Percentiles rank a stretch among this genome's conserved stretches.
Evolutionary conservation across 2,329 filamentous ascomycete genomes (phyloP).

Genomic region (Fusarium continuum): DNA sequence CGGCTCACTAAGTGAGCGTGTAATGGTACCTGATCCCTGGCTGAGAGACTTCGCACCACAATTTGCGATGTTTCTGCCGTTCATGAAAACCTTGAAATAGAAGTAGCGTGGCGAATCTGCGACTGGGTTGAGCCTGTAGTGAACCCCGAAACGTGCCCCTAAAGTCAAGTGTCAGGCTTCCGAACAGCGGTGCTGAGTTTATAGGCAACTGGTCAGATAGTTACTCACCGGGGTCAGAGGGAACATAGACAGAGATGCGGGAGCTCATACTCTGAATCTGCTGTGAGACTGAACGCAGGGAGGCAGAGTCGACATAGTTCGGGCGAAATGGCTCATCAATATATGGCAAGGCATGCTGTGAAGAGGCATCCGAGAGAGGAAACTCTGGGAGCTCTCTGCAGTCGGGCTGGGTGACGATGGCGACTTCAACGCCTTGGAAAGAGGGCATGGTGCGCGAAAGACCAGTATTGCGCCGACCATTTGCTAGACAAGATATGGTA

Average conservation of each 20-base stretch:
- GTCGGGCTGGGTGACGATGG: slow-evolving; percentile 51
- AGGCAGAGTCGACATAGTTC: slow-evolving; percentile 11
- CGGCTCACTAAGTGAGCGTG: slow-evolving; percentile 60
- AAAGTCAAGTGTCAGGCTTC: slow-evolving; percentile 2
- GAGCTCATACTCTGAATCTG: slow-evolving; percentile 50
- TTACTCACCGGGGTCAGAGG: slow-evolving; percentile 60
- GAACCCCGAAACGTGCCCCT: slow-evolving; percentile 64
- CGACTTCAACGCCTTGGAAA: slow-evolving; percentile 59
- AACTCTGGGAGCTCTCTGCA: slow-evolving; percentile 60
- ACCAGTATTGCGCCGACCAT: background rate
- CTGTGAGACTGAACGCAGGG: background rate
- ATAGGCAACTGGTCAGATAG: background rate
- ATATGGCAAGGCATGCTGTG: slow-evolving; percentile 48
- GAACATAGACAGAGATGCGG: slow-evolving; percentile 64
- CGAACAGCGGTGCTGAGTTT: background rate
- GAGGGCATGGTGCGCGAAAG: slow-evolving; percentile 55
- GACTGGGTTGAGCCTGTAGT: slow-evolving; percentile 55
- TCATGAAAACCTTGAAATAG: slow-evolving; percentile 66
- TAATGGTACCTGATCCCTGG: slow-evolving; percentile 52
- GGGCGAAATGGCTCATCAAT: slow-evolving; percentile 25
- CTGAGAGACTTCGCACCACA: slow-evolving; percentile 59
- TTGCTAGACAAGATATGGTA: background rate
- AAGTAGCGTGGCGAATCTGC: slow-evolving; percentile 52
- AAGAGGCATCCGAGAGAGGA: slow-evolving; percentile 62
- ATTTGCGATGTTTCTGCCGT: slow-evolving; percentile 60